phyloP scores from a whole-genome alignment of 177 flowering plant genomes.

The Vitis hybrid region DNA sequence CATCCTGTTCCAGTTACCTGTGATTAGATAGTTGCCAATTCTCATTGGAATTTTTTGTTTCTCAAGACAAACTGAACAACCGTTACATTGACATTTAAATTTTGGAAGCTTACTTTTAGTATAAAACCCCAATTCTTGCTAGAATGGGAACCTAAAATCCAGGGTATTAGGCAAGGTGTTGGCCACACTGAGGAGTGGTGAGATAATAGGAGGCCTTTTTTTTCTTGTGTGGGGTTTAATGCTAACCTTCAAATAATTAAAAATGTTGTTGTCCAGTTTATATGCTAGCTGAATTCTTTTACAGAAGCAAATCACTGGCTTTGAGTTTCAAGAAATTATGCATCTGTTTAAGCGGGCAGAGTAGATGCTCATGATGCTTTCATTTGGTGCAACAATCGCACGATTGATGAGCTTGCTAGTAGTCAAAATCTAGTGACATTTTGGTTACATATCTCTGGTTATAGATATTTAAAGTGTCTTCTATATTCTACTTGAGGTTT shows the following conservation, averaged over 20 bases:
- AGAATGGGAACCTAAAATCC: background rate
- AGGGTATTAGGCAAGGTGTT: slow-evolving; percentile 3
- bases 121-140: background rate
- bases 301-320: no score
- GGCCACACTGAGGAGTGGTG: slow-evolving; percentile 5
- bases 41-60: background rate
- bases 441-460: background rate
- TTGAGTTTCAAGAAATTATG: background rate
- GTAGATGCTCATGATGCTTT: background rate
- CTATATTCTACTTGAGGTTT: background rate
- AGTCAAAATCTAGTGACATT: background rate
- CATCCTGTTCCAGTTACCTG: slow-evolving; percentile 6
- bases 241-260: slow-evolving; percentile 4
- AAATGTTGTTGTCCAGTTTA: background rate
- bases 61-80: background rate
- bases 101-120: background rate
- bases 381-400: no score
- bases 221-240: background rate
- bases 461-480: background rate
- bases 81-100: background rate
- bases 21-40: slow-evolving; percentile 9
- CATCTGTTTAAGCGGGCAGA: background rate
- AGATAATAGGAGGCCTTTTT: background rate
- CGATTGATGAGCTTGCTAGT: background rate
- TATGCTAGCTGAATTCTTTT: no score